Conservation (phyloP, 1,284 basidiomycete genomes). For the Boletus smithii region DNA sequence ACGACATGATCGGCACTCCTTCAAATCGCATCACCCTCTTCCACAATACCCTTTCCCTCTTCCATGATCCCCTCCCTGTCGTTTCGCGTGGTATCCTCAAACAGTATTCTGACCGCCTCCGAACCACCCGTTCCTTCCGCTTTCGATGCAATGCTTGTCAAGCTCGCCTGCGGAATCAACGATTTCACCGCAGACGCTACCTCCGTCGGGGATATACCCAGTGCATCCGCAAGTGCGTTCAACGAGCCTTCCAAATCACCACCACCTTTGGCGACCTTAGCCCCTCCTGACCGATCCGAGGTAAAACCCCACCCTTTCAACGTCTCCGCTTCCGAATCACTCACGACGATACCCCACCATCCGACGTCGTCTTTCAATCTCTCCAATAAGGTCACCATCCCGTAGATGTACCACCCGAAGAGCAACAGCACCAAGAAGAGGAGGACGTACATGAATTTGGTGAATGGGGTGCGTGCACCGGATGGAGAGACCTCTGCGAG, state of each 20-base stretch:
- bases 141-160: constrained; percentile 45
- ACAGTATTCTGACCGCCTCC: constrained; percentile 40
- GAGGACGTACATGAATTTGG: constrained; percentile 17
- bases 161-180: constrained; percentile 54
- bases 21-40: too few species aligned
- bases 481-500: constrained; percentile 5
- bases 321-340: background rate
- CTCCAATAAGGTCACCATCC: constrained; percentile 10
- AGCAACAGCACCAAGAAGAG: constrained; percentile 14
- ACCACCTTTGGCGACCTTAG: background rate
- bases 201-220: constrained; percentile 59
- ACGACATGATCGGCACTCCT: too few species aligned
- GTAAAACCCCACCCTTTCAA: background rate
- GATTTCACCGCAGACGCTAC: constrained; percentile 59
- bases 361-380: constrained; percentile 24
- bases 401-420: constrained; percentile 23
- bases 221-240: constrained; percentile 52
- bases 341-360: constrained; percentile 25
- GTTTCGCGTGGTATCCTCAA: constrained; percentile 21
- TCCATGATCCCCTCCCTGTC: background rate
- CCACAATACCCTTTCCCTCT: background rate
- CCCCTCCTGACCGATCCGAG: background rate
- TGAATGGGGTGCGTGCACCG: constrained; percentile 5
- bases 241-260: constrained; percentile 48
- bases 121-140: constrained; percentile 41